Evolutionary conservation across 306 rosid genomes (phyloP), one percentile per base, ranked within the genome.

Genomic region (Trifolium subterraneum): DNA sequence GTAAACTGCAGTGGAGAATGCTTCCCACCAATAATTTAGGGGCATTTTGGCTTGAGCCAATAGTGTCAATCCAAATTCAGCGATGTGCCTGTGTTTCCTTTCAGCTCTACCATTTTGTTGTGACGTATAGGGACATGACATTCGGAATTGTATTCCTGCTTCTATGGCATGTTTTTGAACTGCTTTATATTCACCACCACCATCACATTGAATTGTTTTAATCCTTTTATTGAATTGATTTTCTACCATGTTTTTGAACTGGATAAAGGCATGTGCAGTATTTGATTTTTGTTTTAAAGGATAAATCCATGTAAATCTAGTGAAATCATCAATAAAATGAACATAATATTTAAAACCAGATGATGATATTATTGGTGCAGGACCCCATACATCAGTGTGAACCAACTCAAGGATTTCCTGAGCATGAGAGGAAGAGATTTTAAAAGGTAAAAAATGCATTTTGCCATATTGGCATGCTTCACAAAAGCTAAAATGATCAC

Each of bases 11-110:
- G 8, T 20, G 15, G 7, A 19, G 7, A 55, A 55, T 3, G 62
- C 33, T 55, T 55, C 62, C 62, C 62, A 55, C 62, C 33, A 55
- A 20, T 55, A 55, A 22, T 55, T 2, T 55, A 55, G 7, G 9
- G 62, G 62, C 33, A 55, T 55, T 55, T 55, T 55, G 31, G 62
- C 62, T 10, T 55, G 62, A 8, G 62, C 62, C 22, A 55, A 13
- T 9, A 55, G 15, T 4, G 62, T 55, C 33, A 55, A 10, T 1
- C 62, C 62, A 55, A 55, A 5, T 22, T 55, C 33, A 8, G 14
- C 15, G 8, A 55, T 55, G 14, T 54, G 61, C 13, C 14, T 19
- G 7, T 20, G 31, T 22, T 54, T 54, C 18, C 39, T 25, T 7
- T 27, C 18, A 8, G 39, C 64, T 5, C 23, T 31, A 7, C 67